Evolutionary conservation across 192 early-diverging fungal species (phyloP), one percentile per base, ranked within the genome.

Genomic region (Coemansia sp.): DNA sequence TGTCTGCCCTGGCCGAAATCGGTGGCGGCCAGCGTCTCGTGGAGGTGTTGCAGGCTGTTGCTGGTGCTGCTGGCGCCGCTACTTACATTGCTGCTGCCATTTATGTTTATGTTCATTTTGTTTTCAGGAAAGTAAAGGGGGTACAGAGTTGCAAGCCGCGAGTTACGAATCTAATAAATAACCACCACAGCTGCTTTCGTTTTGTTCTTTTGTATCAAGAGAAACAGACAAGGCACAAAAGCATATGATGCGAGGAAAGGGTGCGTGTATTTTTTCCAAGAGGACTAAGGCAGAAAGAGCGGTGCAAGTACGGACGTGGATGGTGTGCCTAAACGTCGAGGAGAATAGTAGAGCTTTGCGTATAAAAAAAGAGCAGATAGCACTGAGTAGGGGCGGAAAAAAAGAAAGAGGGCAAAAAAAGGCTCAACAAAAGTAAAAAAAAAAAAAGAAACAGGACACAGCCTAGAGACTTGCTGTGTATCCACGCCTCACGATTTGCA

Each of bases 31-130:
- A 80, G 69, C 35, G 77, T 69, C 22, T 74, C 71, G 48, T 80
- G 77, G 62, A 80, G 59, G 43, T 71, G 72, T 62, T 80, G 77
- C 20, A 80, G 66, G 35, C 67, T 69, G 63, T 33, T 58, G 73
- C 46, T 57, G 22, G 48, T 52, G 20, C 48, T 65, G 32, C 15
- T 62, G 63, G 25, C 55, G 64, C 55, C 61, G 56, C 38, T 57
- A 46, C 43, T 42, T 41, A n/a, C 48, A 42, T 10, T 62, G 67
- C 61, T 63, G 48, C 36, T 63, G 58, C 61, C 62, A 22, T 50
- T 69, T 11, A 62, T 61, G 64, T 69, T 72, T 25, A 79, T 73
- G 56, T 73, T 60, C 64, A 79, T 66, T 36, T 48, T 59, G 36
- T 35, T 61, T 46, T 23, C 10, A 13, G 42, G 17, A 17, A 45